Base-by-base conservation (phyloP, 805 yeast genomes). In the Kluyveromyces lactis region DNA sequence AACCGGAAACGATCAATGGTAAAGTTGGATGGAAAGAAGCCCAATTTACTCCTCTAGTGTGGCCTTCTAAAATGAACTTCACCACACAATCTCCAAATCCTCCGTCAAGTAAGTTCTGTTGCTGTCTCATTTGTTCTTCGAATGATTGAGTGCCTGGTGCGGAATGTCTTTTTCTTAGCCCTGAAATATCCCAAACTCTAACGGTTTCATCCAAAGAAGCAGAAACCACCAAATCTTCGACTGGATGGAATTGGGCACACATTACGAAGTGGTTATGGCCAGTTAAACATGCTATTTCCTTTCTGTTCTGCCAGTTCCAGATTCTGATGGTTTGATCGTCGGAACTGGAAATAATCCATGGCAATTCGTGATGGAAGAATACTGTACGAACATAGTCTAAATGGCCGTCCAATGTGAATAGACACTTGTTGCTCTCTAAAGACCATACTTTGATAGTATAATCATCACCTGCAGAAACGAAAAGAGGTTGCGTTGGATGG, bases 281-380 rank as follows among this genome's bases (percentile, higher is more conserved):
- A 6, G 98, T 90, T 51, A 92, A 68, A 55, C 96, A 86, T 8
- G 97, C 97, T 56, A 92, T 83, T 55, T 92, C 97, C 61, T 87
- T 90, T 52, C 98, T 79, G 62, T 89, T 89, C 69, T 94, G 98
- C 98, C 98, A 92, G 67, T 92, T 94, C 99, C 99, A 92, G 49
- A 92, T 90, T 61, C 99, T 76, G 49, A 94, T 87, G 24, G 99
- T 92, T 67, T 92, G 98, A 69, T 92, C 99, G 64, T 92, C 99
- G 33, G 96, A 86, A 45, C 92, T 80, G 18, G 96, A 82, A 44
- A 92, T 77, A 57, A 92, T 84, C 98, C 98, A 92, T 7, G 99
- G 99, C 59, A 92, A 71, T 60, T 87, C 96, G 53, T 79, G 82
- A 67, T 92, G 99, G 76, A 92, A 92, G 49, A 79, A 84, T 17